Percentiles rank a stretch among this genome's conserved stretches.
Conservation (phyloP, 169 alveolate genomes). For the Cryptosporidium tyzzeri region DNA sequence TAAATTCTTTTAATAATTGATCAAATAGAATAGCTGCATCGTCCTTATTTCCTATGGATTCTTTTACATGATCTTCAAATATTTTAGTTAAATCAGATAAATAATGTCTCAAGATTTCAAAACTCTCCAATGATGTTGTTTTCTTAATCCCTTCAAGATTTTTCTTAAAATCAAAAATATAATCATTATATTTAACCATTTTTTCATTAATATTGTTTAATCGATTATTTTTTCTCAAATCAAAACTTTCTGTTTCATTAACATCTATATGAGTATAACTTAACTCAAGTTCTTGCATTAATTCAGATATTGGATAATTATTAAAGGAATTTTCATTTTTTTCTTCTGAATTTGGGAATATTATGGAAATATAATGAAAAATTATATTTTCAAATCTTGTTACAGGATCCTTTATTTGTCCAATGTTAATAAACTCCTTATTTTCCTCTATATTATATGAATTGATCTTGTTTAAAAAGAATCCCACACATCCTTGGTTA, state of each 20-base stretch:
- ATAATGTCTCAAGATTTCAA: constrained; percentile 1
- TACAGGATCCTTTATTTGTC: background rate
- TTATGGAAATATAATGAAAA: background rate
- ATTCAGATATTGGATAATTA: background rate
- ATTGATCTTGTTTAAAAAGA: background rate
- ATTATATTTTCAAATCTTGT: background rate
- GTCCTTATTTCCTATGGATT: constrained; percentile 20
- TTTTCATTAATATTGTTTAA: background rate
- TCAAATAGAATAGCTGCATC: constrained; percentile 32
- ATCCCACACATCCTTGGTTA: constrained; percentile 14
- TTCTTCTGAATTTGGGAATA: constrained; percentile 6
- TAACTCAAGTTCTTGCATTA: constrained; percentile 2
- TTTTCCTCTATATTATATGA: background rate
- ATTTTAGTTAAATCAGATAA: background rate
- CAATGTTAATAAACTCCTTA: background rate
- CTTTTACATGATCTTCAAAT: background rate
- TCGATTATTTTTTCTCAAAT: background rate
- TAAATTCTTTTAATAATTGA: constrained; percentile 8
- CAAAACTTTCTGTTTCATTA: background rate
- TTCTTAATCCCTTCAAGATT: background rate
- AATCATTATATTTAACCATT: background rate
- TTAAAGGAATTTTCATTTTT: background rate
- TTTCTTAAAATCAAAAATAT: background rate
- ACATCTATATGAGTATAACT: background rate
- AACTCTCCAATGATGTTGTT: background rate